phyloP scores from a whole-genome alignment of 2,329 filamentous ascomycete species.

The Fusarium sp. region DNA sequence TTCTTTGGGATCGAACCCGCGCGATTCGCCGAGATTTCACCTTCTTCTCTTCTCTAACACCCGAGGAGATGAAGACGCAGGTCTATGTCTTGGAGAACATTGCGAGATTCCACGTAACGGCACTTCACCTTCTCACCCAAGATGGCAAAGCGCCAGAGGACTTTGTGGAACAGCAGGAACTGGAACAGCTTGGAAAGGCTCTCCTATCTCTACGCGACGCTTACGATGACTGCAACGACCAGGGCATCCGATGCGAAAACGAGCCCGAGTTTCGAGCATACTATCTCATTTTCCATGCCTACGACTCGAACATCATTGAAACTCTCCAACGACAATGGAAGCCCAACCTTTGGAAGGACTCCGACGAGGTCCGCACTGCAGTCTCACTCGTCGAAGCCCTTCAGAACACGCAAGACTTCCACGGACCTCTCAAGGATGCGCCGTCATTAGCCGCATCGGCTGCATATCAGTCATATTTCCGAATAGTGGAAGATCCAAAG shows the following conservation, averaged over 20 bases:
- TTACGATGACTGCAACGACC: constrained; percentile 75
- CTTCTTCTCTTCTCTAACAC: constrained; percentile 73
- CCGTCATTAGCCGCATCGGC: constrained; percentile 65
- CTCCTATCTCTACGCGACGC: constrained; percentile 75
- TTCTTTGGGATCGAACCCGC: constrained; percentile 78
- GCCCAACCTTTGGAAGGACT: constrained; percentile 66
- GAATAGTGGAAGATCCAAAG: constrained; percentile 68
- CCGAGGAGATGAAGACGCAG: constrained; percentile 70
- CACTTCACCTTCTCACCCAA: constrained; percentile 74
- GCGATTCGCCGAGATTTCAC: constrained; percentile 78
- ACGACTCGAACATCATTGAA: constrained; percentile 69
- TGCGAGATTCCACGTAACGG: constrained; percentile 75
- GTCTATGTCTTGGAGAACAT: constrained; percentile 77
- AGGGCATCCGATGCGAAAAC: constrained; percentile 71
- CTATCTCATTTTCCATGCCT: constrained; percentile 73
- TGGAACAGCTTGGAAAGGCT: constrained; percentile 76
- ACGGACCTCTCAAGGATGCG: constrained; percentile 69
- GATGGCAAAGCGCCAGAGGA: constrained; percentile 70
- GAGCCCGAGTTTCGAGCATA: constrained; percentile 78
- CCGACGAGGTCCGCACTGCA: constrained; percentile 73
- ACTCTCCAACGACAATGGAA: constrained; percentile 71
- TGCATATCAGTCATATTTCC: constrained; percentile 70
- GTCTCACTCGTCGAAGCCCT: constrained; percentile 72
- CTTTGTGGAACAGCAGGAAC: constrained; percentile 77
- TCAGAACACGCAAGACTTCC: constrained; percentile 70